Conservation (phyloP, 148 eudicot genomes). For the Gaultheria prostrata region DNA sequence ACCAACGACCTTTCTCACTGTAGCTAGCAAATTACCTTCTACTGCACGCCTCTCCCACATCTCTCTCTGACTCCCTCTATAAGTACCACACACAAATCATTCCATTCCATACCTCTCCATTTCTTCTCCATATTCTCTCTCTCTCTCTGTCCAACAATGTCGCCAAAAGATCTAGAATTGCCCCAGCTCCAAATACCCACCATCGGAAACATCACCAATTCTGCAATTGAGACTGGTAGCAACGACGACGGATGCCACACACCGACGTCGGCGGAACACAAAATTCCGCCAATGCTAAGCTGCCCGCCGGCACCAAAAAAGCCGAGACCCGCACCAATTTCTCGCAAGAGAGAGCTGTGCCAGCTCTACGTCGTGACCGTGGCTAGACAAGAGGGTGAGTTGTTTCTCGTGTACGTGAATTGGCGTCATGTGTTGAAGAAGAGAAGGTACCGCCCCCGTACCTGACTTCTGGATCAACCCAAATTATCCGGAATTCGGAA, state of each 20-base stretch:
- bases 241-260: constrained; percentile 22
- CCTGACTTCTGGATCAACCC: neutral
- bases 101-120: neutral
- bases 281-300: constrained; percentile 24
- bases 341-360: constrained; percentile 30
- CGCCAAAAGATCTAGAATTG: constrained; percentile 18
- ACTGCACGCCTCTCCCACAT: constrained; percentile 17
- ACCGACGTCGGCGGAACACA: constrained; percentile 26
- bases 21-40: constrained; percentile 14
- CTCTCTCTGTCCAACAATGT: neutral
- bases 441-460: constrained; percentile 21
- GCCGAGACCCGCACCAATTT: neutral
- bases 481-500: neutral
- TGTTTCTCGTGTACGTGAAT: constrained; percentile 26
- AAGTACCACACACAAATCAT: neutral
- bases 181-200: constrained; percentile 4
- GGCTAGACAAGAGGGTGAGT: constrained; percentile 31
- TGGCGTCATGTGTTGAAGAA: constrained; percentile 11
- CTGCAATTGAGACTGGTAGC: neutral
- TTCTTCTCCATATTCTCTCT: neutral
- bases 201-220: neutral
- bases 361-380: constrained; percentile 32
- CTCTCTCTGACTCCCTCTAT: neutral
- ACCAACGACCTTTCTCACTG: constrained; percentile 7
- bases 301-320: constrained; percentile 44